Percentiles rank a stretch among this genome's conserved stretches.
These are phyloP conservation scores for Eremochloa ophiuroides DNA, from an alignment of 176 grass and related monocot species.

Conservation along the genomic window DNA sequence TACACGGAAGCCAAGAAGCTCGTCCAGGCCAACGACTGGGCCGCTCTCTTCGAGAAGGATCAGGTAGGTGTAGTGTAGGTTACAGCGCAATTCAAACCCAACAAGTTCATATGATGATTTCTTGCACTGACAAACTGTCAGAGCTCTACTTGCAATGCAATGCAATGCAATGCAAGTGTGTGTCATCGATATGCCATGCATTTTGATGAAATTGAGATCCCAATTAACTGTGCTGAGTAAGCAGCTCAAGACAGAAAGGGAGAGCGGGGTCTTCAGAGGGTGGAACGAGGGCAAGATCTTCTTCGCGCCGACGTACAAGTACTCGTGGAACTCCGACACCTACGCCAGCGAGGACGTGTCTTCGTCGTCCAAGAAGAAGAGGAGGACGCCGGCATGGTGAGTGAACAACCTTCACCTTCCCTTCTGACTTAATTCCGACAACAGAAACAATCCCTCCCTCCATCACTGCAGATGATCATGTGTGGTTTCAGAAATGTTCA, in stretches of 20 bases:
- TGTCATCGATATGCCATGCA: not conserved
- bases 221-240: not conserved
- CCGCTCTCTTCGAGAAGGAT: slow-evolving; percentile 79
- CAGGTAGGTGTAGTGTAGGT: too few species aligned
- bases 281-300: slow-evolving; percentile 87
- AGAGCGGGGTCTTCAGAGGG: slow-evolving; percentile 68
- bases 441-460: not conserved
- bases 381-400: slow-evolving; percentile 93
- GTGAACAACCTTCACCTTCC: not conserved
- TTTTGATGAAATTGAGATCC: not conserved
- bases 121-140: not conserved
- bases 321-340: slow-evolving; percentile 71
- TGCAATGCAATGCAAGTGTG: not conserved
- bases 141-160: not conserved
- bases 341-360: slow-evolving; percentile 53
- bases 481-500: not conserved
- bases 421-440: not conserved
- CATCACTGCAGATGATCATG: too few species aligned
- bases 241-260: slow-evolving; percentile 79
- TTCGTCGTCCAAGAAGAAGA: slow-evolving; percentile 82
- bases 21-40: slow-evolving; percentile 67
- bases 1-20: slow-evolving; percentile 69
- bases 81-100: too few species aligned
- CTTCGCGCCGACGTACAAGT: slow-evolving; percentile 93
- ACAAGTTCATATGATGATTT: not conserved